Base-by-base conservation (phyloP, 805 yeast species). In the Lachancea nothofagi region DNA sequence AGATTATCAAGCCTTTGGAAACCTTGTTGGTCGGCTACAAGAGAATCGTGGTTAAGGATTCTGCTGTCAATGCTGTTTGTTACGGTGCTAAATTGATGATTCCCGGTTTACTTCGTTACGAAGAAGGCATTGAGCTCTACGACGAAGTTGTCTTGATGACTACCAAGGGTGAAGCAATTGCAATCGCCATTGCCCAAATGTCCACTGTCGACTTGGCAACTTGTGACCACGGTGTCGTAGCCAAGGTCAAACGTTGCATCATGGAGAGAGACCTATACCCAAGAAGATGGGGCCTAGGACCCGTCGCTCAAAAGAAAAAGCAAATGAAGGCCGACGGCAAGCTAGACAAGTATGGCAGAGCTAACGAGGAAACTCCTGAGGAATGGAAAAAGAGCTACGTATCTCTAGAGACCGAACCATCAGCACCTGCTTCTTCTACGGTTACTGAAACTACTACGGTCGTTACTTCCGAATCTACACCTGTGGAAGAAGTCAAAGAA, bases 241-340 rank as follows among this genome's bases (percentile, higher is more conserved):
- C 98, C 52, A 88, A 86, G 74, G 95, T 93, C 60, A 93, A 93
- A 77, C 85, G 98, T 74, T 90, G 97, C 74, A 93, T 93, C 57
- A 93, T 93, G 98, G 98, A 93, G 73, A 83, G 98, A 73, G 98
- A 93, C 66, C 78, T 95, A 38, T 93, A 93, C 68, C 98, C 98
- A 70, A 84, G 98, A 77, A 83, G 97, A 77, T 93, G 98, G 98
- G 98, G 98, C 47, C 72, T 93, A 55, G 98, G 98, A 56, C 98
- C 98, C 56, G 86, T 89, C 63, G 97, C 98, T 45, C 87, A 85
- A 69, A 88, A 88, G 82, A 93, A 93, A 84, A 93, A 93, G 77
- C 96, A 90, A 74, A 72, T 93, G 75, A 90, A 89, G 77, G 83
- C 94, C 40, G 95, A 84, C 51, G 98, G 97, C 59, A 90, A 93